Conservation (phyloP, 2,329 filamentous ascomycete species). For the Emergomyces pasteurianus region DNA sequence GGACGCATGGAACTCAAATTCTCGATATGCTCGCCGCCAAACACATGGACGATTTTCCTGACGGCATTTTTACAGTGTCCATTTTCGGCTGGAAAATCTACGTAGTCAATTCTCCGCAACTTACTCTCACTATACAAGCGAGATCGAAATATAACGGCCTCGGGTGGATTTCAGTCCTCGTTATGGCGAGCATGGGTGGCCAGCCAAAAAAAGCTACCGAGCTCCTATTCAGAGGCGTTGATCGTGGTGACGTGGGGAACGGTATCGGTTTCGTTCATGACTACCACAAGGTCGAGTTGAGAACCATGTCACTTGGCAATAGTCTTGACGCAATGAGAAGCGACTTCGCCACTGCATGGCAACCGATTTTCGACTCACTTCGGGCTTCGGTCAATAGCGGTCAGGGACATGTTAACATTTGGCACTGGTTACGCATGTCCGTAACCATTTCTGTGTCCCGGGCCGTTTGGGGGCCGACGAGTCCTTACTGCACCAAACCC, state of each 20-base stretch:
- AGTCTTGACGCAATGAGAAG: neutral
- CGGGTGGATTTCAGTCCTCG: neutral
- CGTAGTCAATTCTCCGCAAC: neutral
- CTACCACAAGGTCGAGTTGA: neutral
- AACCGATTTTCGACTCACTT: neutral
- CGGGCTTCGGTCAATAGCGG: neutral
- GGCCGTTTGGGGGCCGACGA: neutral
- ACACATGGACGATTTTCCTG: neutral
- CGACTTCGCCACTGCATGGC: neutral
- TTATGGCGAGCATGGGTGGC: neutral
- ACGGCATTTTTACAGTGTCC: neutral
- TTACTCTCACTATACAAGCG: neutral
- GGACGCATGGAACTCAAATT: neutral
- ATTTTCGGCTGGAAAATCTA: neutral
- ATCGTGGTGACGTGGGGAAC: neutral
- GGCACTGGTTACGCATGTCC: neutral
- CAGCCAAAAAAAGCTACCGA: neutral
- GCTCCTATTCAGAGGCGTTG: neutral
- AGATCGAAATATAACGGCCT: neutral
- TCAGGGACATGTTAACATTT: neutral
- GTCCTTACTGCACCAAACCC: neutral
- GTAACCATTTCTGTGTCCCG: neutral
- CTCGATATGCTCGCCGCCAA: neutral
- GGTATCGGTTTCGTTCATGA: neutral
- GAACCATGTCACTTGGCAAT: neutral